Base-by-base conservation (phyloP, 768 basidiomycete genomes). In the Kondoa subrosea region DNA sequence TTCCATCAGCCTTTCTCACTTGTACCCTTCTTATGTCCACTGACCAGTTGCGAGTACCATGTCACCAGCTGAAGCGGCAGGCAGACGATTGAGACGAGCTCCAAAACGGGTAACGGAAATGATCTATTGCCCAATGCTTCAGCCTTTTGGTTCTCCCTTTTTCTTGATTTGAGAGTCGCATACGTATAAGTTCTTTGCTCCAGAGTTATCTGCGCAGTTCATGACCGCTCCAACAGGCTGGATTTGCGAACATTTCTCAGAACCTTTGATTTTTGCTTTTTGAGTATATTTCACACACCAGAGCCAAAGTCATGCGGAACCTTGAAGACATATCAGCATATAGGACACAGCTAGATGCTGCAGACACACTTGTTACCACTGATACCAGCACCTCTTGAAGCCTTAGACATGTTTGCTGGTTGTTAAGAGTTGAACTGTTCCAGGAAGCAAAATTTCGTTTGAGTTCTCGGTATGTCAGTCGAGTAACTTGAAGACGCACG, bases 41-140 rank as follows among this genome's bases (percentile, higher is more conserved):
- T 50, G 40, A 50, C 40, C 40, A 50, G 88, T 90, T 68, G 89
- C 90, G 69, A 93, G 88, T 70, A 92, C 85, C 90, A 92, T 91
- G 78, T 91, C 90, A 69, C 78, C 80, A 67, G 80, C 79, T 65
- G 80, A 75, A 69, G 80, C 91, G 78, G 95, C 93, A 71, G 95
- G 95, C 70, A 97, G 83, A 80, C 95, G 84, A 85, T 97, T 97
- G 63, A 97, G 84, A 78, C 87, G 91, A 72, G 95, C 87, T 79
- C 95, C 95, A 78, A 88, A 89, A 65, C 92, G 89, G 77, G 85
- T 91, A 66, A 95, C 90, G 79, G 93, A 90, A 76, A 99, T 97
- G 77, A 97, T 77, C 40, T 50, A 21, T 50, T 50, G 12, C 40
- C 40, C 40, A 70, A 72, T 68, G 3, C n/a, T 21, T 29, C 60